phyloP scores from a whole-genome alignment of 225 moss, liverwort and hornwort genomes.

The Bryum argenteum region DNA sequence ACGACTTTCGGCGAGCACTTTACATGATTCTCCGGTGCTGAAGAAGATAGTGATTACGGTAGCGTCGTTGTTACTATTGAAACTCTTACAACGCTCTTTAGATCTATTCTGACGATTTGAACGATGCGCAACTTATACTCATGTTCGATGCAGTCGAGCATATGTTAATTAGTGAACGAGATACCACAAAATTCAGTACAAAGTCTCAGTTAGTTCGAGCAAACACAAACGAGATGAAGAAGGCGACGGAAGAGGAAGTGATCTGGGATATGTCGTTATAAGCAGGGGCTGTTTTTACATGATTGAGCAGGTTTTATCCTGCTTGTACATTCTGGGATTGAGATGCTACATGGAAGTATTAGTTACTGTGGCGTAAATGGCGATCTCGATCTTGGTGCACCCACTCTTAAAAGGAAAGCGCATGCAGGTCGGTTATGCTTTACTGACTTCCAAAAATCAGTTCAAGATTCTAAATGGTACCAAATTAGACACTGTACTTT shows the following conservation, averaged over 20 bases:
- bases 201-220: not conserved
- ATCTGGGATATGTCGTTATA: not conserved
- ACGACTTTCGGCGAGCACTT: not conserved
- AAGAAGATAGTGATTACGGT: conserved; percentile 14
- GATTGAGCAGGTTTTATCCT: not conserved
- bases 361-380: not conserved
- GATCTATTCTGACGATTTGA: not conserved
- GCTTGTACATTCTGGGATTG: no score
- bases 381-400: conserved; percentile 9
- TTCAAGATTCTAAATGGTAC: not conserved
- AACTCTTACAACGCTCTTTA: not conserved
- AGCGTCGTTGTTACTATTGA: conserved; percentile 7
- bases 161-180: not conserved
- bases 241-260: conserved; percentile 8
- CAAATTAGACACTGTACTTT: not conserved
- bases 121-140: not conserved
- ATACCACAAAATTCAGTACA: not conserved
- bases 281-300: not conserved
- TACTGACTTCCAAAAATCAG: conserved; percentile 8
- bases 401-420: not conserved
- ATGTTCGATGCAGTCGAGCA: not conserved
- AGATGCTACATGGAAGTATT: no score
- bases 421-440: conserved; percentile 9
- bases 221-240: not conserved
- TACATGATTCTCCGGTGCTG: conserved; percentile 29